phyloP scores from a whole-genome alignment of 257 asterid species.

The Salvia splendens region DNA sequence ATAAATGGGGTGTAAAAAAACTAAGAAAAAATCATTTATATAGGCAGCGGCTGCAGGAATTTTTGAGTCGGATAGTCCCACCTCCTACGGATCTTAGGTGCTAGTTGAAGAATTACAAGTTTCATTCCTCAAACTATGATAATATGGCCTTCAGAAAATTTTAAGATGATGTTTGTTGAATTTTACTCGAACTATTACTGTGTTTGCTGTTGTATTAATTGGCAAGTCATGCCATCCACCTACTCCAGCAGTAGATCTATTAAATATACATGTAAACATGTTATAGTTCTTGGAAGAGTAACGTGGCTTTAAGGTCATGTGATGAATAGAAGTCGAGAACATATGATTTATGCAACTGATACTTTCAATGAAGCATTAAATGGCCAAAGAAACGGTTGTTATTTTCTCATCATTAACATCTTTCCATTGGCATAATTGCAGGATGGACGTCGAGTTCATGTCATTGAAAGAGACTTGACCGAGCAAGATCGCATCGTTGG shows the following conservation, averaged over 20 bases:
- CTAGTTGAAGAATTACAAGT: conserved; percentile 15
- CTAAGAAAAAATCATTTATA: conserved; percentile 7
- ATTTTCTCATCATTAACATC: conserved; percentile 1
- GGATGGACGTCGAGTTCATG: conserved; percentile 77
- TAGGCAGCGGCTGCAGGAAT: conserved; percentile 1
- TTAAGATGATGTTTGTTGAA: conserved; percentile 1
- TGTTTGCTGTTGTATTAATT: background rate
- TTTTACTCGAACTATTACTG: background rate
- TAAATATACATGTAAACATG: background rate
- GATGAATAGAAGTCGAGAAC: conserved; percentile 1
- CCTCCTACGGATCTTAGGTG: conserved; percentile 22
- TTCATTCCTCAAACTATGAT: background rate
- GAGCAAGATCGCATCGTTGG: conserved; percentile 89
- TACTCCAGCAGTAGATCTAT: background rate
- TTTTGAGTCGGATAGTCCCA: background rate
- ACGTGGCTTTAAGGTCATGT: background rate
- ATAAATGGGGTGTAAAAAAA: conserved; percentile 23
- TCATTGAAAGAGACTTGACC: conserved; percentile 75
- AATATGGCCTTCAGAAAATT: background rate
- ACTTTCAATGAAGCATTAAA: conserved; percentile 12
- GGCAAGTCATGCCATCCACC: background rate
- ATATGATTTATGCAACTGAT: conserved; percentile 14
- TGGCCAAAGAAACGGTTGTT: background rate
- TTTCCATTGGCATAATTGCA: conserved; percentile 26
- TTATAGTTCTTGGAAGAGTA: background rate